A percentile compares a stretch with the other conserved stretches of the same genome.
phyloP scores from a whole-genome alignment of 805 yeast genomes.

The Jamesozyma hellenica region DNA sequence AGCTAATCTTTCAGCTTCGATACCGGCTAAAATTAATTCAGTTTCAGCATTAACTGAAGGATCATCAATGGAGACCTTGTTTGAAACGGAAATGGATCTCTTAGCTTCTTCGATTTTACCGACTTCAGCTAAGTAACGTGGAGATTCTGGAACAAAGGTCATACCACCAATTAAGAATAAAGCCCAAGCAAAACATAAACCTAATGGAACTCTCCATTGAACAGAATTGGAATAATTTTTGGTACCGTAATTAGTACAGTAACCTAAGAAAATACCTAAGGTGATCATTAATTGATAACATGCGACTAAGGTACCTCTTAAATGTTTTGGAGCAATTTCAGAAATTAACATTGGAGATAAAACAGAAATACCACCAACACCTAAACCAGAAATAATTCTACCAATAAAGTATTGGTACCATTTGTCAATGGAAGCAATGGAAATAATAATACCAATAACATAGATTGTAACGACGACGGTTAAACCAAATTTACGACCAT shows the following conservation, averaged over 20 bases:
- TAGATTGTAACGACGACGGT: slow-evolving; percentile 51
- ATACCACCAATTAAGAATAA: slow-evolving; percentile 30
- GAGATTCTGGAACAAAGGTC: slow-evolving; percentile 60
- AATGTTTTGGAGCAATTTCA: slow-evolving; percentile 61
- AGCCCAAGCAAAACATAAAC: slow-evolving; percentile 43
- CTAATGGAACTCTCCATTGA: slow-evolving; percentile 36
- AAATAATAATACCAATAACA: slow-evolving; percentile 54
- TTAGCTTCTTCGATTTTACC: slow-evolving; percentile 53
- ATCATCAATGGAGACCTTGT: slow-evolving; percentile 26
- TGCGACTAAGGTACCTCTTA: slow-evolving; percentile 2
- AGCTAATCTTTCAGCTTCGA: slow-evolving; percentile 48
- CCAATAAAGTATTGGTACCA: slow-evolving; percentile 24
- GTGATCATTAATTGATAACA: slow-evolving; percentile 1
- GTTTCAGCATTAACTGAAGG: slow-evolving; percentile 49
- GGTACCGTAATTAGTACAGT: slow-evolving; percentile 26
- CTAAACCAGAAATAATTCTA: slow-evolving; percentile 33
- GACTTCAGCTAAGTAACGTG: slow-evolving; percentile 52
- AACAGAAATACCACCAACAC: slow-evolving; percentile 71
- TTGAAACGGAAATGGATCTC: slow-evolving; percentile 46
- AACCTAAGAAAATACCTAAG: slow-evolving; percentile 49
- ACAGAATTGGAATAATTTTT: neutral
- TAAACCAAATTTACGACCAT: slow-evolving; percentile 14
- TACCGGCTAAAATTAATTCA: slow-evolving; percentile 47
- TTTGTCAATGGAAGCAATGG: slow-evolving; percentile 20
- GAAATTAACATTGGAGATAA: slow-evolving; percentile 65